Evolutionary conservation across 2,329 filamentous ascomycete genomes (phyloP).

Genomic region (Epichloe scottii): DNA sequence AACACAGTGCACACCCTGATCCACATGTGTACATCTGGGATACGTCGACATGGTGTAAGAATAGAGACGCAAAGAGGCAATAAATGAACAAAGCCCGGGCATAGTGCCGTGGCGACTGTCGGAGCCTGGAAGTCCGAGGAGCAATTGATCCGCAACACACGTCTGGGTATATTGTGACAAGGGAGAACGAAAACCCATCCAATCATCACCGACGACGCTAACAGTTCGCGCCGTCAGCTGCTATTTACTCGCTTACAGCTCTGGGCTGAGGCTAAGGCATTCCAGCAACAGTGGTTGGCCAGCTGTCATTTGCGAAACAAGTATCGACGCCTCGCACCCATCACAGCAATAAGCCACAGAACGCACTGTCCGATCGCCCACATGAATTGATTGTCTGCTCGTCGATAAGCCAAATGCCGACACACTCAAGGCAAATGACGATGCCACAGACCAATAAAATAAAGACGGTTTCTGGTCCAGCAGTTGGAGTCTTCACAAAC

Average conservation of each 20-base stretch:
- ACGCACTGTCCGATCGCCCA: background rate
- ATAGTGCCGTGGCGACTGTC: background rate
- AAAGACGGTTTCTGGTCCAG: background rate
- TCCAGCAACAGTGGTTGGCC: no score
- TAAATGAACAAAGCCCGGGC: background rate
- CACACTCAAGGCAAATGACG: background rate
- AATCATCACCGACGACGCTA: background rate
- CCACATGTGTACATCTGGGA: no score
- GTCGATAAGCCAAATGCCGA: background rate
- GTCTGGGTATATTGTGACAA: conserved; percentile 2
- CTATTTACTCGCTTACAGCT: background rate
- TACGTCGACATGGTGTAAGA: background rate
- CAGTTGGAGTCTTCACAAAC: background rate
- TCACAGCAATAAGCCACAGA: background rate
- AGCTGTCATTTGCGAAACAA: conserved; percentile 1
- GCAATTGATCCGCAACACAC: background rate
- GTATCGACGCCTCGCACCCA: background rate
- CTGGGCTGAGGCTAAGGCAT: background rate
- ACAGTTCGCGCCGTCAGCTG: background rate
- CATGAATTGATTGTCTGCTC: background rate
- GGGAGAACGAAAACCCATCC: background rate
- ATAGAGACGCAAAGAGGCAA: background rate
- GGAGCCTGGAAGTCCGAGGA: no score
- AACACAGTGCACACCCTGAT: no score
- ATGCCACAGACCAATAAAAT: background rate